These are phyloP conservation scores for Pseudocercospora fuligena DNA, from an alignment of 2,329 filamentous ascomycete species.

Conservation along the genomic window DNA sequence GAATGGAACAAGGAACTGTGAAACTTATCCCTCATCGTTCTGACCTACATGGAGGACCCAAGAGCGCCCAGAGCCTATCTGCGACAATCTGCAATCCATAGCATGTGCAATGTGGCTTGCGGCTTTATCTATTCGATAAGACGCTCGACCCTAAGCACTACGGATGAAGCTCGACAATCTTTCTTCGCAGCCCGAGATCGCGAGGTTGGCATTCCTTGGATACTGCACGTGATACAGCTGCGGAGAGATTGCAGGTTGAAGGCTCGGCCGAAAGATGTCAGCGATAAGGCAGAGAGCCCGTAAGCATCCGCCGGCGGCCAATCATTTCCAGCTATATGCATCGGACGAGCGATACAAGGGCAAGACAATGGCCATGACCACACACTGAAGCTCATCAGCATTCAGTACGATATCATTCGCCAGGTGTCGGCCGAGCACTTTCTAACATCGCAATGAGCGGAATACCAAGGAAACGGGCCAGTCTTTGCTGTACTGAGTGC, in stretches of 20 bases:
- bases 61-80: slow-evolving; percentile 4
- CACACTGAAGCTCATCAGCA: not conserved
- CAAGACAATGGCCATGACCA: not conserved
- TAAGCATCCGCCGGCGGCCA: slow-evolving; percentile 1
- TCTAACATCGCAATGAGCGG: slow-evolving; percentile 3
- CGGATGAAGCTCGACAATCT: not conserved
- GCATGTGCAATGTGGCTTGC: not conserved
- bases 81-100: not conserved
- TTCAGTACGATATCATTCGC: not conserved
- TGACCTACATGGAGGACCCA: not conserved
- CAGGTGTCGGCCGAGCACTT: slow-evolving; percentile 12
- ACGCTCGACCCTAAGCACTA: not conserved
- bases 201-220: slow-evolving; percentile 1
- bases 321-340: not conserved
- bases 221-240: not conserved
- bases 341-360: not conserved
- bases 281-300: slow-evolving; percentile 1
- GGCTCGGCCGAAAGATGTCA: slow-evolving; percentile 1
- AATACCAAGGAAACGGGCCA: slow-evolving; percentile 11
- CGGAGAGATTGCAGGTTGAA: too few relatives aligned
- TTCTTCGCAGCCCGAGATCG: slow-evolving; percentile 2
- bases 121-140: slow-evolving; percentile 6
- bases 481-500: slow-evolving; percentile 13
- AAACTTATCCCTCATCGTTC: slow-evolving; percentile 1
- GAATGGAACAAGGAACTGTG: not conserved